These are phyloP conservation scores for Aspergillus sp. DNA, from an alignment of 2,329 filamentous ascomycete genomes.

Conservation along the genomic window DNA sequence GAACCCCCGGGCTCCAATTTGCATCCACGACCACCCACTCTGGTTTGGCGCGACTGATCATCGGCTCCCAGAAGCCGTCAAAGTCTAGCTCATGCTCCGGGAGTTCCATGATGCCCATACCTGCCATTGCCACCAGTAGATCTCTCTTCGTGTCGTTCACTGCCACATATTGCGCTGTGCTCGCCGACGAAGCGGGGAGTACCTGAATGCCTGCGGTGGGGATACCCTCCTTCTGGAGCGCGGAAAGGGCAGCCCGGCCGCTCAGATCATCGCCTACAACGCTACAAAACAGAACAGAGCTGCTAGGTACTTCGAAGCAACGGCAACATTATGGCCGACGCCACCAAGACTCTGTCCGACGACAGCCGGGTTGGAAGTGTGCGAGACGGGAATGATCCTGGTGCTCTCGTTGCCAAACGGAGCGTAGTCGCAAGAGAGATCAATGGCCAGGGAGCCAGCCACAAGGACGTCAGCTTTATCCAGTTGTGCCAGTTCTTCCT, in stretches of 20 bases:
- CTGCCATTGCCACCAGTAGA: conserved; percentile 86
- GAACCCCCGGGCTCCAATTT: conserved; percentile 64
- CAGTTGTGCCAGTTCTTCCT: conserved; percentile 2
- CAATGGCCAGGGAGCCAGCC: conserved; percentile 80
- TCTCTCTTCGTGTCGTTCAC: conserved; percentile 78
- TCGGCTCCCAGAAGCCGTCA: conserved; percentile 51
- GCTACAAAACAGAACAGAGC: conserved; percentile 64
- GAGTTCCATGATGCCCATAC: conserved; percentile 72
- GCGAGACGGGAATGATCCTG: conserved; percentile 36
- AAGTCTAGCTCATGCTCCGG: conserved; percentile 34
- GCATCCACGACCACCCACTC: conserved; percentile 76
- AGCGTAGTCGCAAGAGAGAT: conserved; percentile 72
- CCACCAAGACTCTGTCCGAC: conserved; percentile 81
- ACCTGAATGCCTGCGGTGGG: conserved; percentile 58
- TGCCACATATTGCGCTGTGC: conserved; percentile 85
- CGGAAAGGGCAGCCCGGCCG: conserved; percentile 61
- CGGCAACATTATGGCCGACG: conserved; percentile 84
- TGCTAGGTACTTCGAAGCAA: conserved; percentile 65
- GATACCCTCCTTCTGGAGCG: conserved; percentile 49
- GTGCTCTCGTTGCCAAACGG: conserved; percentile 33
- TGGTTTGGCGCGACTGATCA: conserved; percentile 50
- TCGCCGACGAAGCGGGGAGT: conserved; percentile 43
- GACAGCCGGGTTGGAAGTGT: conserved; percentile 77
- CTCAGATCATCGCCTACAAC: conserved; percentile 71
- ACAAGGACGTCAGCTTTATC: conserved; percentile 61